A percentile compares a stretch with the other conserved stretches of the same genome.
Evolutionary conservation across 345 rosid genomes (phyloP).

Genomic region (Psidium friedrichsthalianum): DNA sequence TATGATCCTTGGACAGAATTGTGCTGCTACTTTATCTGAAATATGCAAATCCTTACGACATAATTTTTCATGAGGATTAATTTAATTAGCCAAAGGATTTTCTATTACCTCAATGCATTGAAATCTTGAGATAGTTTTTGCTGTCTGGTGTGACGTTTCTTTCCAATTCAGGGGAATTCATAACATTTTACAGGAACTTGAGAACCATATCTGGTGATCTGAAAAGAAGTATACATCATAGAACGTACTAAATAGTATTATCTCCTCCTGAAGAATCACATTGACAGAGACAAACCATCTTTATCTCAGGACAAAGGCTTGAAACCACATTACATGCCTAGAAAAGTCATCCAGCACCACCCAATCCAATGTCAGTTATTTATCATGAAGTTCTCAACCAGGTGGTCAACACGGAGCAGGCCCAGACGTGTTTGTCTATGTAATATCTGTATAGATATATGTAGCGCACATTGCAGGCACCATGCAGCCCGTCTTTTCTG

Average conservation of each 20-base stretch:
- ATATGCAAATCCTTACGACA: background rate
- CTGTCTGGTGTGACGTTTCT: background rate
- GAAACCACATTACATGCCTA: background rate
- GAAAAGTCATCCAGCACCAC: background rate
- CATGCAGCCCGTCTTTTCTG: background rate
- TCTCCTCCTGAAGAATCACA: background rate
- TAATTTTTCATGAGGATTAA: background rate
- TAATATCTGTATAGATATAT: background rate
- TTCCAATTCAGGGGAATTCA: background rate
- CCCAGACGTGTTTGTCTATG: background rate
- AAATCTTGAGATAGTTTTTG: background rate
- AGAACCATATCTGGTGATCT: background rate
- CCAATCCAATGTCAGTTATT: background rate
- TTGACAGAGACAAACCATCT: background rate
- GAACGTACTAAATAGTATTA: background rate
- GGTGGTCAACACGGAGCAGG: background rate
- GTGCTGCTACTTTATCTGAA: background rate
- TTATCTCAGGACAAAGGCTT: background rate
- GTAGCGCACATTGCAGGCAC: fast-evolving
- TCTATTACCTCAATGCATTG: background rate
- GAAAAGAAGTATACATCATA: background rate
- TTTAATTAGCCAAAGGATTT: background rate
- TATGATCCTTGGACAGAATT: background rate
- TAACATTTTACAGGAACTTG: background rate
- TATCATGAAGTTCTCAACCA: background rate